Evolutionary conservation across 768 basidiomycete species (phyloP).

Genomic region (Tylopilus felleus): DNA sequence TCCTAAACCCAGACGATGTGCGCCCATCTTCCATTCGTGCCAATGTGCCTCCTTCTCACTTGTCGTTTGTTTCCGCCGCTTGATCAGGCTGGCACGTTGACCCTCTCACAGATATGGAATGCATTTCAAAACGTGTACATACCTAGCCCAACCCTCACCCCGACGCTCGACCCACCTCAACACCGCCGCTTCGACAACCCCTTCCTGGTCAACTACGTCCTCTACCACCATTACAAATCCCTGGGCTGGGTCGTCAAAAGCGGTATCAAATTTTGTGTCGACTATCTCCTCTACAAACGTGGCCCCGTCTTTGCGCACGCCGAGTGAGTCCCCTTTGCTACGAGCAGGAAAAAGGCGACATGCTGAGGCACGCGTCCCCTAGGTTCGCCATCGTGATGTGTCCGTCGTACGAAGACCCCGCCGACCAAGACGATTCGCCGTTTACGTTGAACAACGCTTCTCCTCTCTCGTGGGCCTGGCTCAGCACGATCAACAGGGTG

Average conservation of each 20-base stretch:
- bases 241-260: constrained; percentile 96
- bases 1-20: constrained; percentile 67
- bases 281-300: constrained; percentile 90
- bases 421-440: constrained; percentile 63
- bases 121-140: constrained; percentile 58
- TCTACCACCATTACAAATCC: constrained; percentile 93
- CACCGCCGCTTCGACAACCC: constrained; percentile 78
- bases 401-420: constrained; percentile 83
- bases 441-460: constrained; percentile 61
- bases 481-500: constrained; percentile 94
- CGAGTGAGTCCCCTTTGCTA: constrained; percentile 57
- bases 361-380: not conserved
- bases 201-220: constrained; percentile 84
- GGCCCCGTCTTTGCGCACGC: constrained; percentile 96
- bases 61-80: not conserved
- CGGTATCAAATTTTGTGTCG: constrained; percentile 96
- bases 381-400: constrained; percentile 92
- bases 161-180: constrained; percentile 22
- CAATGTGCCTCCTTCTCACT: not conserved
- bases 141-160: constrained; percentile 33
- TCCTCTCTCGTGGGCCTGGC: constrained; percentile 91
- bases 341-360: not conserved
- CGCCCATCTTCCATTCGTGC: constrained; percentile 15
- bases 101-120: constrained; percentile 57
- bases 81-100: constrained; percentile 51